A percentile compares a stretch with the other conserved stretches of the same genome.
Evolutionary conservation across 805 yeast genomes (phyloP).

Genomic region (Dipodascopsis uninucleata): DNA sequence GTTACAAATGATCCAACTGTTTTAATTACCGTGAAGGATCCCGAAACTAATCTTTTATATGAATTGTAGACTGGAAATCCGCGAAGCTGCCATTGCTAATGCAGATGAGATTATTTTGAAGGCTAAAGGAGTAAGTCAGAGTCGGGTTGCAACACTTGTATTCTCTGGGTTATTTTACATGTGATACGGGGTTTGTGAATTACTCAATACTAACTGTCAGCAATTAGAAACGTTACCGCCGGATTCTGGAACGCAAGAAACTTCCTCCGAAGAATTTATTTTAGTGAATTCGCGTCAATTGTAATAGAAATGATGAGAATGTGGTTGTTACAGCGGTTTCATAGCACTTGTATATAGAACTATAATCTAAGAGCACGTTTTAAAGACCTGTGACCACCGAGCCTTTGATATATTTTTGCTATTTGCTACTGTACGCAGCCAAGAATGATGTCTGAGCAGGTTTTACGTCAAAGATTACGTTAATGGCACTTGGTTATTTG

Average conservation of each 20-base stretch:
- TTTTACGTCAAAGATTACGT: no score
- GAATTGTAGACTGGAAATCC: conserved; percentile 16
- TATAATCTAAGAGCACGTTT: conserved; percentile 4
- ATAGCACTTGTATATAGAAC: no score
- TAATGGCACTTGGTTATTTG: no score
- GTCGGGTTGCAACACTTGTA: neutral
- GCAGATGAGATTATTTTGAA: conserved; percentile 16
- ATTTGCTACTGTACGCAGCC: no score
- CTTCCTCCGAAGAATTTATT: conserved; percentile 20
- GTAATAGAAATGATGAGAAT: neutral
- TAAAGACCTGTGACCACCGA: no score
- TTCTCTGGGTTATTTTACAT: neutral
- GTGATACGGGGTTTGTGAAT: no score
- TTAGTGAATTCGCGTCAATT: neutral
- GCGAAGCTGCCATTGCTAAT: conserved; percentile 16
- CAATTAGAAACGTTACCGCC: conserved; percentile 10
- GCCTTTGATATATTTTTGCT: no score
- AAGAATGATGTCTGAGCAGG: no score
- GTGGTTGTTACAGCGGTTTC: neutral
- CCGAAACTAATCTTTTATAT: conserved; percentile 1
- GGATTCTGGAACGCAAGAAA: conserved; percentile 8
- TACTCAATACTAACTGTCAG: neutral
- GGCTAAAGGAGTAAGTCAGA: conserved; percentile 23
- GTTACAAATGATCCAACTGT: neutral
- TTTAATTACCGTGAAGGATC: no score